A percentile compares a stretch with the other conserved stretches of the same genome.
Evolutionary conservation across 768 basidiomycete species (phyloP).

Genomic region (Leccinum imitatum): DNA sequence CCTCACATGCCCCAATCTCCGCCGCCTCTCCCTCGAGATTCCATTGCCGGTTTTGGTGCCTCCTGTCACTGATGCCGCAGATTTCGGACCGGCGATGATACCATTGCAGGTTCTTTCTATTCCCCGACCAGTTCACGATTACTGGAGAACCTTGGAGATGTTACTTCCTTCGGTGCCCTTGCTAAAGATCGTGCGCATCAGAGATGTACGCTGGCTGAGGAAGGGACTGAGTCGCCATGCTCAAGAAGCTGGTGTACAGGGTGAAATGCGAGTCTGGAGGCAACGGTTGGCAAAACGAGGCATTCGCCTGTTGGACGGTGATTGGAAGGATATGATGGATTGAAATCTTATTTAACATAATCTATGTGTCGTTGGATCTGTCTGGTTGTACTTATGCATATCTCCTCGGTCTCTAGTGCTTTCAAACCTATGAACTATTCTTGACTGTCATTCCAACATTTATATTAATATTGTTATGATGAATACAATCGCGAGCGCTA

Average conservation of each 20-base stretch:
- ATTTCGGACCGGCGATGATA: constrained; percentile 30
- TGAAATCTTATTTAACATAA: constrained; percentile 7
- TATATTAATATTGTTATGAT: too few species aligned
- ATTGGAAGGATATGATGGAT: constrained; percentile 57
- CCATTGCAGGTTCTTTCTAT: constrained; percentile 68
- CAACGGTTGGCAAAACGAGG: constrained; percentile 55
- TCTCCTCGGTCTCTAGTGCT: too few species aligned
- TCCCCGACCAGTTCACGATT: constrained; percentile 65
- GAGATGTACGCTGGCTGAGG: constrained; percentile 74
- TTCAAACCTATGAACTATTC: too few species aligned
- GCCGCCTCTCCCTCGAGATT: constrained; percentile 70
- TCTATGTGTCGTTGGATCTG: constrained; percentile 9
- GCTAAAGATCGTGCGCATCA: constrained; percentile 54
- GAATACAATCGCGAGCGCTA: too few species aligned
- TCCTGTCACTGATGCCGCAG: constrained; percentile 10
- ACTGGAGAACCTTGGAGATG: constrained; percentile 54
- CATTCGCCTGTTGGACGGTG: constrained; percentile 65
- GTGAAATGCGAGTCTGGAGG: constrained; percentile 76
- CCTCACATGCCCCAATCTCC: constrained; percentile 50
- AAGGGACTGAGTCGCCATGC: constrained; percentile 65
- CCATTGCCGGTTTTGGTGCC: constrained; percentile 57
- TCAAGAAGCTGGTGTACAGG: constrained; percentile 72
- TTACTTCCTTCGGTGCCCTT: constrained; percentile 56
- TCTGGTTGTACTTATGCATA: neutral
- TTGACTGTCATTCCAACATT: too few species aligned